Percentiles rank a stretch among this genome's conserved stretches.
Conservation (phyloP, 2,329 filamentous ascomycete species). For the Rasamsonia emersonii region DNA sequence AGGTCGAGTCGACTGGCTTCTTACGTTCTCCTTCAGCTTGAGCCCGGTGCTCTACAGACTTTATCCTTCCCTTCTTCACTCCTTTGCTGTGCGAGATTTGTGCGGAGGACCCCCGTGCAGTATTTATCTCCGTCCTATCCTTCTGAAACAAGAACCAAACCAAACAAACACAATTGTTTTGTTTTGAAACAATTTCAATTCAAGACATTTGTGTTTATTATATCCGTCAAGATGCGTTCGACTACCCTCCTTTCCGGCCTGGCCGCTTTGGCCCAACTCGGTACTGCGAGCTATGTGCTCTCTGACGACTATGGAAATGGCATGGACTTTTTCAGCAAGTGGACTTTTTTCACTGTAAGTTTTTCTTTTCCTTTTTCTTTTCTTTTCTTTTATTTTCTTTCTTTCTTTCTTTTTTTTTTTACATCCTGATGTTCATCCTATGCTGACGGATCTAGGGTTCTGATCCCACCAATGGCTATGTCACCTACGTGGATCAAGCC, state of each 20-base stretch:
- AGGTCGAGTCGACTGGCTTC: background rate
- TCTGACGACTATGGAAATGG: constrained; percentile 40
- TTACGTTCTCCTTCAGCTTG: constrained; percentile 1
- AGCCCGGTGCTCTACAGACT: constrained; percentile 9
- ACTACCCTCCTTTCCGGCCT: constrained; percentile 19
- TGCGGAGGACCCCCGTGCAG: no score
- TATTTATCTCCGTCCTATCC: no score
- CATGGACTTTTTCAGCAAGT: constrained; percentile 43
- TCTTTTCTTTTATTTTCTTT: background rate
- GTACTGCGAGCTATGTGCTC: constrained; percentile 32
- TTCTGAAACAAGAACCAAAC: background rate
- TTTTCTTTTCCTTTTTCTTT: background rate
- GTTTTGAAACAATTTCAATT: constrained; percentile 1
- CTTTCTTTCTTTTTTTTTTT: background rate
- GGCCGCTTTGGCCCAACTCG: constrained; percentile 22
- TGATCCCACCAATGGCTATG: constrained; percentile 69
- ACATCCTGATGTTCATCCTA: constrained; percentile 1
- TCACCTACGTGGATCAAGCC: constrained; percentile 55
- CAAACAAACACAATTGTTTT: background rate
- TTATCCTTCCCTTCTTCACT: no score
- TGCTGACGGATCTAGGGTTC: constrained; percentile 18
- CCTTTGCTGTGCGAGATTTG: constrained; percentile 2
- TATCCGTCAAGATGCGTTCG: constrained; percentile 18
- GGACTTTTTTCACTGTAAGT: constrained; percentile 43
- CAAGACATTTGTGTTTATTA: no score